These are phyloP conservation scores for Akanthomyces dipterigenus DNA, from an alignment of 2,329 filamentous ascomycete genomes.

Conservation along the genomic window DNA sequence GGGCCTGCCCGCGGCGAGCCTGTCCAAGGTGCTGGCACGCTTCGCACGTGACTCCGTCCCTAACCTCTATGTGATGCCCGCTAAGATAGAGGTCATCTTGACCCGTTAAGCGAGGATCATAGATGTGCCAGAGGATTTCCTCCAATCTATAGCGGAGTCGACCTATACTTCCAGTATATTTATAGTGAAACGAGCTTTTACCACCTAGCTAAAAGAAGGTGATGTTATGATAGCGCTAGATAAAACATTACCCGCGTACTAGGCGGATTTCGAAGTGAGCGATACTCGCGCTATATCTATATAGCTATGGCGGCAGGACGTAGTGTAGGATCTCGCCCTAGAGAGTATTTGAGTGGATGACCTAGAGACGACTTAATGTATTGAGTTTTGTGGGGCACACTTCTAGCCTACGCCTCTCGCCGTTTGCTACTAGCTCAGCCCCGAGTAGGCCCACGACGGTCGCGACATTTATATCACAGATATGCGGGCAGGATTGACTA, in stretches of 20 bases:
- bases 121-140: not conserved
- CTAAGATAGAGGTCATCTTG: not conserved
- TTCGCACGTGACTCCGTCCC: not conserved
- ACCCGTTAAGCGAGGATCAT: not conserved
- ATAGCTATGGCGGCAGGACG: not conserved
- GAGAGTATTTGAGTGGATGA: not conserved
- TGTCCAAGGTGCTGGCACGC: not conserved
- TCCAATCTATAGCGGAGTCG: too few species aligned
- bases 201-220: not conserved
- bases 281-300: not conserved
- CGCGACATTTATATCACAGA: too few species aligned
- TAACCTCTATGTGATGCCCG: not conserved
- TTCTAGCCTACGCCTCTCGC: not conserved
- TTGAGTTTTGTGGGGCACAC: not conserved
- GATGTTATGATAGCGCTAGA: not conserved
- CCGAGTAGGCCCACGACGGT: too few species aligned
- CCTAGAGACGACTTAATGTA: not conserved
- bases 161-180: too few species aligned
- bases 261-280: not conserved
- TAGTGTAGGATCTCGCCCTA: not conserved
- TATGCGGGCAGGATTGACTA: too few species aligned
- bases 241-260: not conserved
- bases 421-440: not conserved
- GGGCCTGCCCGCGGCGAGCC: not conserved
- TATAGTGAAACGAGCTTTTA: too few species aligned